Evolutionary conservation across 306 rosid genomes (phyloP).

Genomic region (Vigna reflexopilosa): DNA sequence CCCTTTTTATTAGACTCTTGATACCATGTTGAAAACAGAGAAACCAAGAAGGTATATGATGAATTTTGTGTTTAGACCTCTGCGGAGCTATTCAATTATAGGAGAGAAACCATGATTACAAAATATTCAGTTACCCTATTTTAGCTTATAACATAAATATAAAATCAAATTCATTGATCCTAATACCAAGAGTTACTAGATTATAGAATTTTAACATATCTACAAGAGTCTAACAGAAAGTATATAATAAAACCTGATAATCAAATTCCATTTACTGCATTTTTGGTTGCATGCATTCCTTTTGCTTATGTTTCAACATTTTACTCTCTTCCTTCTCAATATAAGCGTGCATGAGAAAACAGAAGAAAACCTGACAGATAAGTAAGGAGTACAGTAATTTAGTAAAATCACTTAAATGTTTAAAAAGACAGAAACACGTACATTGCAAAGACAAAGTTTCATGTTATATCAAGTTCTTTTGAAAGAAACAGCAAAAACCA

Average conservation of each 20-base stretch:
- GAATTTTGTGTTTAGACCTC: too few species aligned
- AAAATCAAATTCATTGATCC: too few species aligned
- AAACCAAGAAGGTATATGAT: too few species aligned
- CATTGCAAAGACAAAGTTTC: neutral
- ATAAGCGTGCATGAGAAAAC: constrained; percentile 69
- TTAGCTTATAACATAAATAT: too few species aligned
- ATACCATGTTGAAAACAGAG: too few species aligned
- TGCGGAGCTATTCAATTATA: too few species aligned
- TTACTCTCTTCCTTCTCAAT: constrained; percentile 93
- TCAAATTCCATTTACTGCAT: constrained; percentile 99
- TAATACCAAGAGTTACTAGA: too few species aligned
- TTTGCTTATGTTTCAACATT: constrained; percentile 93
- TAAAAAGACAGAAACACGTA: neutral
- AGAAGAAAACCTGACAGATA: neutral
- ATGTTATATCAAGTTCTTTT: neutral
- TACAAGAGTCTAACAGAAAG: too few species aligned
- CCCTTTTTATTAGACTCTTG: too few species aligned
- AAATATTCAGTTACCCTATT: too few species aligned
- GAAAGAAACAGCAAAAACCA: constrained; percentile 31
- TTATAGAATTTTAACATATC: too few species aligned
- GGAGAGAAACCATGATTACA: too few species aligned
- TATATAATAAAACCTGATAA: constrained; percentile 72
- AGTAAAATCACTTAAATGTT: neutral
- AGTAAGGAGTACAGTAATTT: neutral
- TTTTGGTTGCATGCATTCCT: constrained; percentile 99